Percentiles rank a stretch among this genome's conserved stretches.
These are phyloP conservation scores for Synchytrium microbalum DNA, from an alignment of 371 early-diverging fungal genomes.

Conservation along the genomic window DNA sequence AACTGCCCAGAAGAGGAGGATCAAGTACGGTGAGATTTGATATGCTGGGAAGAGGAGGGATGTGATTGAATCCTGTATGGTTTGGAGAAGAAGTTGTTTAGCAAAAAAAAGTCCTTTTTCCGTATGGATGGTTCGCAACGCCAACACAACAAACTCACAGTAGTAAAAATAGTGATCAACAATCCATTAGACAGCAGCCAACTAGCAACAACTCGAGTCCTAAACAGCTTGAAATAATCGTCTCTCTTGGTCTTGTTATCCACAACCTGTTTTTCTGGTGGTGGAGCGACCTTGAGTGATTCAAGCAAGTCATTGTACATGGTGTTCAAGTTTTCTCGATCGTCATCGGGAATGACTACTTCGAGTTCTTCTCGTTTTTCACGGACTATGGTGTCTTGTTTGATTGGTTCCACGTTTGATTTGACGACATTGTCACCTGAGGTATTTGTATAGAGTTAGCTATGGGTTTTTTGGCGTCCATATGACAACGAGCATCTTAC, in stretches of 20 bases:
- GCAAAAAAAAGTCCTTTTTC: too few relatives aligned
- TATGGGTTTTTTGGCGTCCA: not conserved
- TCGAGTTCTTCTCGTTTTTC: constrained; percentile 35
- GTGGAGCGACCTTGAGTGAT: constrained; percentile 24
- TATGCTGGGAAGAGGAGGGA: too few relatives aligned
- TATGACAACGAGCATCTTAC: constrained; percentile 43
- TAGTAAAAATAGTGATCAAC: constrained; percentile 49
- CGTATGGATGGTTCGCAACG: too few relatives aligned
- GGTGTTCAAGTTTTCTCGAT: constrained; percentile 67
- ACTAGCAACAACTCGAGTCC: constrained; percentile 69
- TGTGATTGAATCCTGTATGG: too few relatives aligned
- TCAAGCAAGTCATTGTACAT: constrained; percentile 61
- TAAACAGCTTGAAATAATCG: constrained; percentile 78
- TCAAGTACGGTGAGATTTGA: too few relatives aligned
- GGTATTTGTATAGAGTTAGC: constrained; percentile 1
- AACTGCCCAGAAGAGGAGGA: constrained; percentile 42
- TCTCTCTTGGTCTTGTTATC: constrained; percentile 77
- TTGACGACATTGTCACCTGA: constrained; percentile 27
- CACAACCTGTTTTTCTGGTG: constrained; percentile 40
- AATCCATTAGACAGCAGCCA: constrained; percentile 78
- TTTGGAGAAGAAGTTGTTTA: too few relatives aligned
- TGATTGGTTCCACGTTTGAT: constrained; percentile 19
- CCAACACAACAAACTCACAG: too few relatives aligned
- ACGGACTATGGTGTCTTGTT: constrained; percentile 26
- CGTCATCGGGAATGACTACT: constrained; percentile 65